Conservation (phyloP, 78 protist species). For the Tieghemostelium lacteum region DNA sequence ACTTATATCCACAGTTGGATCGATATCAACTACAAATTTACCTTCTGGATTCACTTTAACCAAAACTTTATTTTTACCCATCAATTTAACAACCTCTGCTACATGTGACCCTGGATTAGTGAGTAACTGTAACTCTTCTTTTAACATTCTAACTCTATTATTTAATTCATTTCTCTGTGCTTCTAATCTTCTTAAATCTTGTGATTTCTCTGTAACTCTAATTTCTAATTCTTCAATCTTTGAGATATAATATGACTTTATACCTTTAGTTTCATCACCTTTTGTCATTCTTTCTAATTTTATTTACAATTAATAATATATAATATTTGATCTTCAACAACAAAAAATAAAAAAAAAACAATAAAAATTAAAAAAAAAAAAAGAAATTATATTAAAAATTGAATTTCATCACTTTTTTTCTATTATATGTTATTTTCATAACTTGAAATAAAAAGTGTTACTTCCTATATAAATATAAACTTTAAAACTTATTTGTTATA, state of each 20-base stretch:
- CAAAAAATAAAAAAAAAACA: no score
- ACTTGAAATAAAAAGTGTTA: no score
- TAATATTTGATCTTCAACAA: no score
- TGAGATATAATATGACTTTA: conserved; percentile 70
- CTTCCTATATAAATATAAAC: no score
- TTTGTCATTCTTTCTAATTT: conserved; percentile 20
- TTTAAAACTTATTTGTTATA: no score
- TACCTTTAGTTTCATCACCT: conserved; percentile 81
- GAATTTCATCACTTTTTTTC: no score
- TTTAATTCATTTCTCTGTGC: conserved; percentile 98
- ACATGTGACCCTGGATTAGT: conserved; percentile 97
- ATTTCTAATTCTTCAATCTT: conserved; percentile 79
- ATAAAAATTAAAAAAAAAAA: no score
- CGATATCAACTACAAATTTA: conserved; percentile 98
- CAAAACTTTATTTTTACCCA: conserved; percentile 96
- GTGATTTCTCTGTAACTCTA: conserved; percentile 80
- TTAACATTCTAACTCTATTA: conserved; percentile 93
- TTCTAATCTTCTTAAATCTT: conserved; percentile 94
- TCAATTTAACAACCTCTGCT: conserved; percentile 98
- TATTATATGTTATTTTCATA: no score
- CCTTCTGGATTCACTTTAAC: conserved; percentile 99
- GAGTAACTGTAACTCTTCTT: conserved; percentile 96
- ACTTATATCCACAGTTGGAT: conserved; percentile 90
- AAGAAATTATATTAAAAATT: no score
- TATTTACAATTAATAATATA: not conserved